These are phyloP conservation scores for Gossypium ekmanianum DNA, from an alignment of 345 rosid species.

Conservation along the genomic window DNA sequence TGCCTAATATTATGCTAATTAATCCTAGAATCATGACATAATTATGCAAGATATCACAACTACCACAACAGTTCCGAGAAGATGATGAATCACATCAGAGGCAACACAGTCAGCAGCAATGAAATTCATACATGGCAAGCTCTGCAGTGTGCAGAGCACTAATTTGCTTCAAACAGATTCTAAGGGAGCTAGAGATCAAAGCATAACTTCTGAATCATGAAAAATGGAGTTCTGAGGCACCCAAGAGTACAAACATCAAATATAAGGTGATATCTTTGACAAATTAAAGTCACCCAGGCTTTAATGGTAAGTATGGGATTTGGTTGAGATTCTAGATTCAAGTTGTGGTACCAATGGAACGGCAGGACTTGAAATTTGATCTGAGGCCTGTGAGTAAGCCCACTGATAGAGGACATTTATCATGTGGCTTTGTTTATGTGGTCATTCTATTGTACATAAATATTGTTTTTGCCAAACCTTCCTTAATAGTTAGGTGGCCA, in stretches of 20 bases:
- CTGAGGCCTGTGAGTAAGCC: background rate
- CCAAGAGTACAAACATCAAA: background rate
- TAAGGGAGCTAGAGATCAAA: background rate
- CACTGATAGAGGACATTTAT: background rate
- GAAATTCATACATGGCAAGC: background rate
- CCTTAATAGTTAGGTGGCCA: background rate
- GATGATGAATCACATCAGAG: background rate
- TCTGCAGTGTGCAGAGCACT: background rate
- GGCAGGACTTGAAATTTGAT: background rate
- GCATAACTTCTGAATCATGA: background rate
- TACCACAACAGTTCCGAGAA: background rate
- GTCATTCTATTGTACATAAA: background rate
- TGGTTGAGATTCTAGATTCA: background rate
- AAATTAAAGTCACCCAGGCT: background rate
- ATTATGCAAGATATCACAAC: too few species aligned
- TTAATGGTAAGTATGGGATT: background rate
- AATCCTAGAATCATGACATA: too few species aligned
- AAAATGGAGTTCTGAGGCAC: background rate
- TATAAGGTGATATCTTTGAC: background rate
- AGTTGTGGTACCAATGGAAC: background rate
- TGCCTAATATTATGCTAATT: too few species aligned
- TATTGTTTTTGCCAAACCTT: background rate
- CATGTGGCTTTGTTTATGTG: background rate
- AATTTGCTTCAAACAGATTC: background rate
- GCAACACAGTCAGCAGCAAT: background rate